These are phyloP conservation scores for Panicum hallii DNA, from an alignment of 202 grass and related monocot genomes.

Conservation along the genomic window DNA sequence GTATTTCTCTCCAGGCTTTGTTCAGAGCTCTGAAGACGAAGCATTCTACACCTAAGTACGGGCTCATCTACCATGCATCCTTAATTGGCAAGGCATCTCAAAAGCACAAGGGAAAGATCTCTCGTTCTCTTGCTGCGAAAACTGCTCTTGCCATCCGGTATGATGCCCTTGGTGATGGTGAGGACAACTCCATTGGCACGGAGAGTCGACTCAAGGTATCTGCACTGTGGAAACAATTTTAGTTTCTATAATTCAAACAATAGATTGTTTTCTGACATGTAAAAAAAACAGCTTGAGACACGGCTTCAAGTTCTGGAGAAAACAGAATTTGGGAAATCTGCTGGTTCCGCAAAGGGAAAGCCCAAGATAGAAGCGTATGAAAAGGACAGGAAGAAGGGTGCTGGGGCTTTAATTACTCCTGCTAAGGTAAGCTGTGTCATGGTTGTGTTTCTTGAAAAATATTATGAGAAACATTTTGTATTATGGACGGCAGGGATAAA, in stretches of 20 bases:
- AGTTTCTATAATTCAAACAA: too few species aligned
- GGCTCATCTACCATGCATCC: slow-evolving; percentile 93
- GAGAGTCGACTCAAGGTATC: slow-evolving; percentile 78
- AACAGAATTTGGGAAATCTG: slow-evolving; percentile 69
- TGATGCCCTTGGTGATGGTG: slow-evolving; percentile 81
- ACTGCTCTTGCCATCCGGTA: slow-evolving; percentile 70
- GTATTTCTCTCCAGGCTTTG: slow-evolving; percentile 57
- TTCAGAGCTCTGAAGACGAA: slow-evolving; percentile 91
- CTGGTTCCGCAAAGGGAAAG: slow-evolving; percentile 75
- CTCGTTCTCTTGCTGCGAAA: slow-evolving; percentile 83
- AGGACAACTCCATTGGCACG: slow-evolving; percentile 72
- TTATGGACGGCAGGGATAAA: not conserved
- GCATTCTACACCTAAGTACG: slow-evolving; percentile 88
- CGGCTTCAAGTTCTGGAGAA: slow-evolving; percentile 67
- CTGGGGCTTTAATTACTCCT: slow-evolving; percentile 73
- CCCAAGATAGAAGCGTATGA: slow-evolving; percentile 86
- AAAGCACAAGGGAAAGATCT: slow-evolving; percentile 81
- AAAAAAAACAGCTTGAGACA: slow-evolving; percentile 61
- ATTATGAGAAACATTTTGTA: not conserved
- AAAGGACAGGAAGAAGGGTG: slow-evolving; percentile 78
- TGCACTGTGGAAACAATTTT: too few species aligned
- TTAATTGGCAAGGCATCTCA: slow-evolving; percentile 80
- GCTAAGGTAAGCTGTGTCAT: slow-evolving; percentile 60
- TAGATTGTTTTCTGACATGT: too few species aligned
- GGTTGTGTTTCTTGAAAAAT: not conserved